Base-by-base conservation (phyloP, 139 green algal species). In the Tetradesmus obliquus region DNA sequence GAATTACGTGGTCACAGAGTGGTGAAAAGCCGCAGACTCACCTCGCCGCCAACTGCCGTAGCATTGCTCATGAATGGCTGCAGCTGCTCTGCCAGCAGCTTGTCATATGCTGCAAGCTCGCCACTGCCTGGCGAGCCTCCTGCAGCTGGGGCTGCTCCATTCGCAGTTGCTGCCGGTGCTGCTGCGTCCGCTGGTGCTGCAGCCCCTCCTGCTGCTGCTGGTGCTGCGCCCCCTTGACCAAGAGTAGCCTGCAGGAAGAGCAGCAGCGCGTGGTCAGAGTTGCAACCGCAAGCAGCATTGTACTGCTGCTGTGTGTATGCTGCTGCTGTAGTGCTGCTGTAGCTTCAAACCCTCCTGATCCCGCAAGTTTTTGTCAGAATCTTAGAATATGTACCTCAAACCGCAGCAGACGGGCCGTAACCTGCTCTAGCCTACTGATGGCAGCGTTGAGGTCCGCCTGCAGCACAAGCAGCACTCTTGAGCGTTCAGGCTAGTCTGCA, bases 381-480 rank as follows among this genome's bases (percentile, higher is more conserved):
- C 15, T 32, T 6, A 13, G 3, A 22, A 51, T 3, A 82, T 74
- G 32, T 13, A 88, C 90, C 90, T 91, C 84, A 76, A 87, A 87
- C 5, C 72, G 84, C 45, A 87, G 9, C 19, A 93, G 45, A 5
- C 85, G 55, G 3, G 83, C 72, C 55, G 84, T 83, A 6, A 90
- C 84, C 84, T 84, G 55, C 58, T 93, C 90, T n/a, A 93, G 66
- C 1, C 90, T 54, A 54, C 55, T 82, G 62, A 90, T 76, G 66
- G 53, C 71, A 19, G 89, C 32, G 57, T 86, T 79, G 5, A 92
- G 62, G 9, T 89, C 86, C 22, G 86, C 71, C 86, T 90, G 71
- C 53, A 53, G 66, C 66, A 76, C 66, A 17, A 76, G 66, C 66
- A 76, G 66, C 66, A 76, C 13, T 8, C 15, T 24, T 76, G 66